Evolutionary conservation across 1,284 basidiomycete species (phyloP), one percentile per base, ranked within the genome.

Genomic region (Papiliotrema flavescens): DNA sequence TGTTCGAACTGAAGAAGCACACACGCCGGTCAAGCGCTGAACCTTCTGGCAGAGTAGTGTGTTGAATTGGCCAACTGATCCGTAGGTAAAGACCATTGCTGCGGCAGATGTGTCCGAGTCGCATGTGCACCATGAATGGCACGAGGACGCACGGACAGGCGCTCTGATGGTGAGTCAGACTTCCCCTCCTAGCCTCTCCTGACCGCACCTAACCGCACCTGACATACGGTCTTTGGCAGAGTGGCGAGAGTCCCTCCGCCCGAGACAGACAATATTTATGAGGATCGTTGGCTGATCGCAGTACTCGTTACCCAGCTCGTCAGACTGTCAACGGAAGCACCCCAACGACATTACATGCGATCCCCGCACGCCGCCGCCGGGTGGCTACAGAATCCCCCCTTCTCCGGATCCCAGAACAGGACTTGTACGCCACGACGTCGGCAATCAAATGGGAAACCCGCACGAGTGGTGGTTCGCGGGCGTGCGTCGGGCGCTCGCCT

Each of bases 101-200:
- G 22, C 24, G 24, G 62, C 62, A 0, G 44, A 58, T 22, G 44
- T 63, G 9, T 20, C 57, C 6, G 13, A 32, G 14, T n/a, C 23
- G 14, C 42, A 52, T 15, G 41, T 54, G 14, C 55, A 56, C 15
- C 11, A 19, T 0, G 26, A 55, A 9, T 57, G 50, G 49, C 53
- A 63, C 24, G 65, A 67, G 52, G 64, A 65, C 35, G 65, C 60
- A 5, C 32, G 41, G 17, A 57, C 60, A 37, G 65, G 65, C 13
- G 47, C 46, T 22, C 40, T 65, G 15, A 61, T 67, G 62, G 61
- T 67, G 37, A 28, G 61, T 54, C 20, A n/a, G n/a, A n/a, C n/a
- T n/a, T n/a, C n/a, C n/a, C n/a, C n/a, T n/a, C n/a, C n/a, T n/a
- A n/a, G n/a, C n/a, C n/a, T n/a, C n/a, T n/a, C n/a, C n/a, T n/a